Percentiles rank a stretch among this genome's conserved stretches.
Conservation (phyloP, 1,139 yeast species). For the Suhomyces coccinellae region DNA sequence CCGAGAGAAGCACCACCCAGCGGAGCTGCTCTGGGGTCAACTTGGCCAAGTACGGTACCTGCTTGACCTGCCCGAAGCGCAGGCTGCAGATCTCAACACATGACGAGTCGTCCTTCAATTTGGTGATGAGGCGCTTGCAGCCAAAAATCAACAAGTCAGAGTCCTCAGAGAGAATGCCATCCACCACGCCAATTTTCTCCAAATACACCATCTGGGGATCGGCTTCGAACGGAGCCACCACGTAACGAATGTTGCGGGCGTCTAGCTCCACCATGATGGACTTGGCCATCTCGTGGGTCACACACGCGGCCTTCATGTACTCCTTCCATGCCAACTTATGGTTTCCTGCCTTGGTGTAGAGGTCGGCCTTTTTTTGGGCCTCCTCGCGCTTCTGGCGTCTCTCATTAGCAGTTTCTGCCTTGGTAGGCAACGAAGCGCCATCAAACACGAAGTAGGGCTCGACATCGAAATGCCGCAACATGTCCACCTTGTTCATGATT, state of each 20-base stretch:
- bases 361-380: slow-evolving; percentile 58
- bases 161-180: slow-evolving; percentile 91
- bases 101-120: slow-evolving; percentile 73
- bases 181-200: slow-evolving; percentile 71
- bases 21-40: slow-evolving; percentile 62
- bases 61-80: slow-evolving; percentile 48
- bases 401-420: slow-evolving; percentile 69
- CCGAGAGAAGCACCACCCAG: slow-evolving; percentile 81
- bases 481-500: slow-evolving; percentile 59
- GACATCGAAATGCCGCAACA: slow-evolving; percentile 69
- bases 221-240: slow-evolving; percentile 98
- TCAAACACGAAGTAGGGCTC: slow-evolving; percentile 91
- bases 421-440: slow-evolving; percentile 84
- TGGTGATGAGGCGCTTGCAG: slow-evolving; percentile 71
- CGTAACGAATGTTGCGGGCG: slow-evolving; percentile 57
- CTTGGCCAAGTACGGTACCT: slow-evolving; percentile 46
- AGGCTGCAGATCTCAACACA: slow-evolving; percentile 67
- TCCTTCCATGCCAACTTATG: slow-evolving; percentile 61
- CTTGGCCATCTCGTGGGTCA: slow-evolving; percentile 90
- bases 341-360: slow-evolving; percentile 53
- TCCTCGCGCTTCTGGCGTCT: slow-evolving; percentile 58
- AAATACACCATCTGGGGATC: slow-evolving; percentile 95
- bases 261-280: slow-evolving; percentile 75
- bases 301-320: slow-evolving; percentile 79
- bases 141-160: slow-evolving; percentile 93